phyloP scores from a whole-genome alignment of 306 rosid species.

The Benincasa hispida region DNA sequence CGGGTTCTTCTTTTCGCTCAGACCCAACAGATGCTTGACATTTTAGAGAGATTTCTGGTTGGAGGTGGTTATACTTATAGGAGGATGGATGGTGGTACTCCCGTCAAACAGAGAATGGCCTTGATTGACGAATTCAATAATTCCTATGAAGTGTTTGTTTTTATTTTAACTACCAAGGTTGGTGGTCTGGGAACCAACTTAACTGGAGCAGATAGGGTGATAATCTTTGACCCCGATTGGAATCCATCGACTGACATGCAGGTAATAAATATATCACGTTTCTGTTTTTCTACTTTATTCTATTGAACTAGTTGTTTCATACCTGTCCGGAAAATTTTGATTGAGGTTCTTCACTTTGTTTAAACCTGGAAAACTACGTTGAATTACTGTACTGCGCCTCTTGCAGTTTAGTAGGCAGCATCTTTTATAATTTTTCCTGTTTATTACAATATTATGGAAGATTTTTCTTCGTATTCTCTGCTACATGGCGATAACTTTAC shows the following conservation, averaged over 20 bases:
- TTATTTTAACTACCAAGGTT: conserved; percentile 88
- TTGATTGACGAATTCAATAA: conserved; percentile 87
- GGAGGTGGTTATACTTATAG: conserved; percentile 51
- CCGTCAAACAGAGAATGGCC: conserved; percentile 90
- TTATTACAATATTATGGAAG: neutral
- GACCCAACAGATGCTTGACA: conserved; percentile 94
- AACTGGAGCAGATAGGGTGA: conserved; percentile 90
- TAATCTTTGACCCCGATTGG: conserved; percentile 95
- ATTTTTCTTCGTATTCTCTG: neutral
- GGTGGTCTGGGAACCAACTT: conserved; percentile 98
- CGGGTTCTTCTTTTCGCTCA: conserved; percentile 90
- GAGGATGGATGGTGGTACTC: conserved; percentile 94
- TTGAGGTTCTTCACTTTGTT: neutral
- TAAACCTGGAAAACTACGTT: neutral
- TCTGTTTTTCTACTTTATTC: neutral
- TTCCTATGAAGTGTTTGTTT: conserved; percentile 61
- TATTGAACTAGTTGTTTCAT: neutral
- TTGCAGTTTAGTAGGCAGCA: neutral
- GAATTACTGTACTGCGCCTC: neutral
- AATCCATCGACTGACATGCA: conserved; percentile 96
- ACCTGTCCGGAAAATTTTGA: neutral
- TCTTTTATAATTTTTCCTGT: neutral
- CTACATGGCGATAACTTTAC: neutral
- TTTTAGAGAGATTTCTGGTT: conserved; percentile 56
- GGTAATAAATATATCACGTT: conserved; percentile 20